Percentiles rank a stretch among this genome's conserved stretches.
phyloP scores from a whole-genome alignment of 2,329 filamentous ascomycete species.

The Penicillium thymicola region DNA sequence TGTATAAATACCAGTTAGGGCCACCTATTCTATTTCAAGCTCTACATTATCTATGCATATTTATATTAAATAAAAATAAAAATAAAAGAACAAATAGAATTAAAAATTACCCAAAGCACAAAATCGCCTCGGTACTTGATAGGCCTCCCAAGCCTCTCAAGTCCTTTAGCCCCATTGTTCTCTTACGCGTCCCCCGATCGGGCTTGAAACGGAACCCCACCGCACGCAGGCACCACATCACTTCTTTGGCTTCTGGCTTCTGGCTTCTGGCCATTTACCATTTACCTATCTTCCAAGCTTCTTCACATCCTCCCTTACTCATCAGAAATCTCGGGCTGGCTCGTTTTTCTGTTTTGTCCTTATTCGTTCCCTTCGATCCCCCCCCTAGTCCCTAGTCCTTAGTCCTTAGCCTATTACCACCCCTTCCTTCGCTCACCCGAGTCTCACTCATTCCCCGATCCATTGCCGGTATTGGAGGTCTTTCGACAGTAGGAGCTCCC shows the following conservation, averaged over 20 bases:
- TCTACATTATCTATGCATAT: background rate
- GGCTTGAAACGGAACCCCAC: conserved; percentile 29
- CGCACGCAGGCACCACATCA: conserved; percentile 24
- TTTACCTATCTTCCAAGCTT: background rate
- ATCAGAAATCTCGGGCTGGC: conserved; percentile 24
- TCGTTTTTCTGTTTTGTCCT: conserved; percentile 16
- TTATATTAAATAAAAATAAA: background rate
- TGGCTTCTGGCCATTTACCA: conserved; percentile 1
- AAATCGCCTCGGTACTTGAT: background rate
- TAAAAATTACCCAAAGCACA: background rate
- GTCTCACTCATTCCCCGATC: conserved; percentile 15
- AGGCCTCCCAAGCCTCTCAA: background rate
- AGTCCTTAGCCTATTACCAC: conserved; percentile 1
- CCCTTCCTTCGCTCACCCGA: conserved; percentile 12
- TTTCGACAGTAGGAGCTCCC: conserved; percentile 34
- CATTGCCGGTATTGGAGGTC: conserved; percentile 33
- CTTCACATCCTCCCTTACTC: conserved; percentile 10
- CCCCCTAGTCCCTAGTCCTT: background rate
- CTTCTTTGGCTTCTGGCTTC: conserved; percentile 2
- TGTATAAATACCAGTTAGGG: background rate
- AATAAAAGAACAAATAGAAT: background rate
- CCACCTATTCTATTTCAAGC: background rate
- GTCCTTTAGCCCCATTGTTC: conserved; percentile 14
- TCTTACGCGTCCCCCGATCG: conserved; percentile 28
- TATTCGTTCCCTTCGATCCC: conserved; percentile 4